phyloP scores from a whole-genome alignment of 768 basidiomycete genomes.

The Pleurotus sapidus region DNA sequence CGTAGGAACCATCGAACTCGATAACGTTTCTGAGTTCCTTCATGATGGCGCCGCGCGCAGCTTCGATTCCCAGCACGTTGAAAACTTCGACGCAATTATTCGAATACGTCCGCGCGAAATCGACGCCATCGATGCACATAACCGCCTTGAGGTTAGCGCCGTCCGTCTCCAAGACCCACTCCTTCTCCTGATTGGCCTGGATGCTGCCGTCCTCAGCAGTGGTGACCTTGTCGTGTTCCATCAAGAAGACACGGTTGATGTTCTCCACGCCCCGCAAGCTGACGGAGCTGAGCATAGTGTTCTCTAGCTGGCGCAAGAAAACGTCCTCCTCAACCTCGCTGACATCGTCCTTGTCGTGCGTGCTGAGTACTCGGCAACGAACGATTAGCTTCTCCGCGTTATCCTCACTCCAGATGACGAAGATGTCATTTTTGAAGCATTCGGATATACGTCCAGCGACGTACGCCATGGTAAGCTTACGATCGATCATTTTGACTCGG shows the following conservation, averaged over 20 bases:
- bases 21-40: slow-evolving; percentile 93
- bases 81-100: slow-evolving; percentile 97
- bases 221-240: slow-evolving; percentile 78
- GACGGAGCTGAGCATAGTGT: slow-evolving; percentile 94
- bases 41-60: slow-evolving; percentile 91
- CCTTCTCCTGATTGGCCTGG: slow-evolving; percentile 60
- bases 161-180: slow-evolving; percentile 98
- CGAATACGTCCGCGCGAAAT: slow-evolving; percentile 90
- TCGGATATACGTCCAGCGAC: slow-evolving; percentile 93
- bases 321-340: slow-evolving; percentile 87
- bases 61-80: slow-evolving; percentile 94
- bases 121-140: slow-evolving; percentile 93
- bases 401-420: slow-evolving; percentile 99
- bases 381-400: slow-evolving; percentile 97
- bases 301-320: slow-evolving; percentile 94
- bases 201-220: slow-evolving; percentile 66
- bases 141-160: slow-evolving; percentile 95
- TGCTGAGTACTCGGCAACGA: slow-evolving; percentile 89
- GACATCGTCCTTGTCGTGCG: slow-evolving; percentile 77
- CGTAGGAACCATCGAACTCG: slow-evolving; percentile 99
- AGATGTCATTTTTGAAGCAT: slow-evolving; percentile 93
- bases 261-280: slow-evolving; percentile 89
- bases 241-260: slow-evolving; percentile 91
- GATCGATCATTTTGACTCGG: slow-evolving; percentile 96
- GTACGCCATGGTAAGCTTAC: slow-evolving; percentile 92